Conservation (phyloP, 495 filamentous ascomycete genomes). For the Neurospora sp. region DNA sequence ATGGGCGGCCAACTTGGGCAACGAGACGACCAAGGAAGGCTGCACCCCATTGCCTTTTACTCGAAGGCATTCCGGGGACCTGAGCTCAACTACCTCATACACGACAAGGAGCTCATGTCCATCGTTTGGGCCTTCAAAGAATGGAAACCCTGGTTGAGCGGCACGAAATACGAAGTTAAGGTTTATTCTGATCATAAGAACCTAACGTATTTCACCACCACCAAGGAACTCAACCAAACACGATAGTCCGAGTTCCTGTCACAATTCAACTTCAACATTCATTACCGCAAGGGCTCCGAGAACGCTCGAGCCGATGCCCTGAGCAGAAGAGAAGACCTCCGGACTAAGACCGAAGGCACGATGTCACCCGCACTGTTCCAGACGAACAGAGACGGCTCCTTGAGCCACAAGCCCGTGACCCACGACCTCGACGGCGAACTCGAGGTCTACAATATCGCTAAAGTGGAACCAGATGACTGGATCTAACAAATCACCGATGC, state of each 20-base stretch:
- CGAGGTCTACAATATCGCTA: too few species aligned
- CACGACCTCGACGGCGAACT: too few species aligned
- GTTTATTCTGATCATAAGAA: constrained; percentile 6
- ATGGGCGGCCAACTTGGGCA: neutral
- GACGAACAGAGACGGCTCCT: too few species aligned
- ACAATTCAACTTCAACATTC: neutral
- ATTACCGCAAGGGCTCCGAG: too few species aligned
- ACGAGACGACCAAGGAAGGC: neutral
- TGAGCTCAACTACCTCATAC: constrained; percentile 13
- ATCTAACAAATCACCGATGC: too few species aligned
- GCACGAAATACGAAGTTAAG: neutral
- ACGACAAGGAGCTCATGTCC: constrained; percentile 11
- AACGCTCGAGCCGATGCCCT: too few species aligned
- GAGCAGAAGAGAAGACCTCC: too few species aligned
- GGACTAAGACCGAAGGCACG: too few species aligned
- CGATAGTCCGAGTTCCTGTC: constrained; percentile 5
- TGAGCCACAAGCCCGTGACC: too few species aligned
- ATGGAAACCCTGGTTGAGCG: neutral
- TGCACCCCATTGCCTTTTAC: neutral
- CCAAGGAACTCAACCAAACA: neutral
- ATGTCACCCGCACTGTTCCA: too few species aligned
- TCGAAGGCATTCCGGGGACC: constrained; percentile 2
- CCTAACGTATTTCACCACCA: neutral
- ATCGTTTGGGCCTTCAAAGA: constrained; percentile 2
- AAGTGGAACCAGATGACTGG: too few species aligned